Evolutionary conservation across 2,329 filamentous ascomycete genomes (phyloP), one percentile per base, ranked within the genome.

Genomic region (Colletotrichum tanaceti): DNA sequence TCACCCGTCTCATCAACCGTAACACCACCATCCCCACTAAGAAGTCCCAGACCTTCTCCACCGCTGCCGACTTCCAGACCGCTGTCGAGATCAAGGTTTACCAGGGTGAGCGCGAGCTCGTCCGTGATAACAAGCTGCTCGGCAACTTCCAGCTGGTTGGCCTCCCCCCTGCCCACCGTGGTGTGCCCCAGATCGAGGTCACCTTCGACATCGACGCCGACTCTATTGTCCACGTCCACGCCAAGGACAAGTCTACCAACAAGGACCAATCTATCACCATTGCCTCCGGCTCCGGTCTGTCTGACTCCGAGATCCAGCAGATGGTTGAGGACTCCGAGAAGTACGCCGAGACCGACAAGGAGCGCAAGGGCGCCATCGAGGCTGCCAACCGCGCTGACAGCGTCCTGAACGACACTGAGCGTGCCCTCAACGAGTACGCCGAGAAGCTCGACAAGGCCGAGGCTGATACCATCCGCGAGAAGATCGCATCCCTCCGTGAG

Each of bases 261-360:
- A 98, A 98, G 91, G 95, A 98, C 80, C 95, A 99, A 88, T 98
- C 94, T 71, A 98, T 99, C 85, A 98, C 95, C 80, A 97, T 99
- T 81, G 94, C 95, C 65, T 98, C 94, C 69, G 96, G 95, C 81
- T 98, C 95, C 73, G 95, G 96, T 89, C 92, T 98, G 67, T 97
- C 93, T 55, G 94, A 99, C 71, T 82, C 87, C 65, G 95, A 99
- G 87, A 99, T 99, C 74, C 89, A 98, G 86, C 91, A 89, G 85
- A 98, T 99, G 96, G 94, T 99, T 79, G 87, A 95, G 80, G 96
- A 98, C 80, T 97, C 96, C 62, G 95, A 98, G 90, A 95, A 94
- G 85, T 98, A 97, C 80, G 93, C 93, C 68, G 94, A 96, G 84
- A 81, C 90, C 74, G 95, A 98, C 82, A 98, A 98, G 90, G 93